These are phyloP conservation scores for Apiospora koreana DNA, from an alignment of 2,329 filamentous ascomycete genomes.

Conservation along the genomic window DNA sequence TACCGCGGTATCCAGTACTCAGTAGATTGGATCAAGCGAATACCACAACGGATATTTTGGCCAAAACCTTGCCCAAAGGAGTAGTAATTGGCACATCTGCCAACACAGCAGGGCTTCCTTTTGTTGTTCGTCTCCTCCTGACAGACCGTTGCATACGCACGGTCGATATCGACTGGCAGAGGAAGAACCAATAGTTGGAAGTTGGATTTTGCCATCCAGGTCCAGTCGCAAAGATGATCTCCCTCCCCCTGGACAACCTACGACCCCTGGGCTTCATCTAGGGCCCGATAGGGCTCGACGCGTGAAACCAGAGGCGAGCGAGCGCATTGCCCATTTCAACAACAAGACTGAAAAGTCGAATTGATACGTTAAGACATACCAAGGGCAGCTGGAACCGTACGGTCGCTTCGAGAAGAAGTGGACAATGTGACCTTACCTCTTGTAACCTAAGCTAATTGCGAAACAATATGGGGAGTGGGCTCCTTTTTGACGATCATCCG, in stretches of 20 bases:
- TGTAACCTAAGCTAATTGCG: slow-evolving; percentile 8
- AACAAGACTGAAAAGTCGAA: neutral
- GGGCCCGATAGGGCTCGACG: neutral
- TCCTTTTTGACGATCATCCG: neutral
- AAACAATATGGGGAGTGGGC: slow-evolving; percentile 5
- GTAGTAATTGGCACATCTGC: neutral
- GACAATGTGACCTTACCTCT: slow-evolving; percentile 1
- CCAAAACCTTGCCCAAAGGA: neutral
- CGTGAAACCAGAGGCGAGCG: neutral
- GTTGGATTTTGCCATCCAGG: neutral
- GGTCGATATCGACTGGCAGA: neutral
- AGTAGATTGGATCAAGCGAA: neutral
- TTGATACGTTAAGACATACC: neutral
- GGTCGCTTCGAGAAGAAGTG: slow-evolving; percentile 3
- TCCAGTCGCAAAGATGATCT: neutral
- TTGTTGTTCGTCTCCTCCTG: too few relatives aligned
- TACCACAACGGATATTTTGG: neutral
- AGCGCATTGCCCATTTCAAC: neutral
- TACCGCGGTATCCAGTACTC: neutral
- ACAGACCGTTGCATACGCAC: neutral
- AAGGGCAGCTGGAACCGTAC: slow-evolving; percentile 2
- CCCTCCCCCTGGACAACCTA: neutral
- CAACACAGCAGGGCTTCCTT: neutral
- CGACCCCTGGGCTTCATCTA: neutral
- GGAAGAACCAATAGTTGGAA: neutral